Conservation (phyloP, 2,329 filamentous ascomycete genomes). For the Colletotrichum sp. region DNA sequence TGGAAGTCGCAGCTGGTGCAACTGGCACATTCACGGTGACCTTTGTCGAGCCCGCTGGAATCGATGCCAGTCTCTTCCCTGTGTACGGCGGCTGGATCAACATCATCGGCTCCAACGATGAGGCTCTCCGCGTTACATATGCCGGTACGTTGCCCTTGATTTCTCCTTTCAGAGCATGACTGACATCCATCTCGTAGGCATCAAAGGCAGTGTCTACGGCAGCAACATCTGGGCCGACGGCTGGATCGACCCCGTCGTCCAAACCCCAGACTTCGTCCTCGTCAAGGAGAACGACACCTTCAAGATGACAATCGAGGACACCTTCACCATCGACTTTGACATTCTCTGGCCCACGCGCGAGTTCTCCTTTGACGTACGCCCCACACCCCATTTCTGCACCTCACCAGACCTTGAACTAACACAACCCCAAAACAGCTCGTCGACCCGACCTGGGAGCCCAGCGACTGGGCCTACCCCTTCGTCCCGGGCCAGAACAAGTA, state of each 20-base stretch:
- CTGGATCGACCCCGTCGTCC: slow-evolving; percentile 25
- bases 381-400: no score
- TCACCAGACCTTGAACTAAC: neutral
- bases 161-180: neutral
- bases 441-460: slow-evolving; percentile 7
- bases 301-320: slow-evolving; percentile 30
- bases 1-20: slow-evolving; percentile 46
- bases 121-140: slow-evolving; percentile 27
- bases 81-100: slow-evolving; percentile 29
- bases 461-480: slow-evolving; percentile 51
- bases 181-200: slow-evolving; percentile 10
- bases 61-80: slow-evolving; percentile 23
- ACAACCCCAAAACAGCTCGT: neutral
- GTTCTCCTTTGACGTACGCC: slow-evolving; percentile 28
- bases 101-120: slow-evolving; percentile 26
- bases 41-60: slow-evolving; percentile 34
- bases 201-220: slow-evolving; percentile 34
- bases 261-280: slow-evolving; percentile 34
- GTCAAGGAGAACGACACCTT: slow-evolving; percentile 38
- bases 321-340: slow-evolving; percentile 13
- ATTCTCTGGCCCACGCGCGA: slow-evolving; percentile 46
- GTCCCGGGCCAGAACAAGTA: slow-evolving; percentile 52
- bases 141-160: neutral
- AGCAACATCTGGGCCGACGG: slow-evolving; percentile 31
- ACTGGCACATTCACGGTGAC: slow-evolving; percentile 49